Percentiles rank a stretch among this genome's conserved stretches.
These are phyloP conservation scores for Canavalia ensiformis DNA, from an alignment of 306 rosid species.

Conservation along the genomic window DNA sequence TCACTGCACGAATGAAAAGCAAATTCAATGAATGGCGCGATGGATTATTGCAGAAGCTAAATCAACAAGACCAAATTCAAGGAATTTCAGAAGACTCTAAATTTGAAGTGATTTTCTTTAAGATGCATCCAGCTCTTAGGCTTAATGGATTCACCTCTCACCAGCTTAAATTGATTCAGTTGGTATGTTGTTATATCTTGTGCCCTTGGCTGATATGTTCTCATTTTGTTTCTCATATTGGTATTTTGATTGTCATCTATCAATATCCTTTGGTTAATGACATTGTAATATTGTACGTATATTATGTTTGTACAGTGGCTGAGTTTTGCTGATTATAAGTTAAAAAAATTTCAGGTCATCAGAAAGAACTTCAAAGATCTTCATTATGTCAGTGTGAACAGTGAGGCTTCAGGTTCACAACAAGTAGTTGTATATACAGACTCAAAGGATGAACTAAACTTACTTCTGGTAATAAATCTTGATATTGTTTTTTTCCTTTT, in stretches of 20 bases:
- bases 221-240: constrained; percentile 29
- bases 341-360: constrained; percentile 76
- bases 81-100: constrained; percentile 61
- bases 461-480: constrained; percentile 70
- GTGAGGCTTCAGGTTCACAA: constrained; percentile 62
- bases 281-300: constrained; percentile 6
- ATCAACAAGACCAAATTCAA: constrained; percentile 56
- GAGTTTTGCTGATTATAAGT: constrained; percentile 44
- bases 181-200: constrained; percentile 61
- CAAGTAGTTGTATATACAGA: constrained; percentile 73
- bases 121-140: constrained; percentile 82
- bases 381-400: constrained; percentile 59
- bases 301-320: constrained; percentile 35
- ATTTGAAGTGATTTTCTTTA: constrained; percentile 74
- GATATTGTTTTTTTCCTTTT: constrained; percentile 22
- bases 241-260: constrained; percentile 37
- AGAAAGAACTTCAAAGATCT: constrained; percentile 77
- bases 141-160: constrained; percentile 84
- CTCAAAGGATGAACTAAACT: constrained; percentile 71
- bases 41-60: constrained; percentile 65
- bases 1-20: constrained; percentile 79
- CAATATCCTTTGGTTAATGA: constrained; percentile 6
- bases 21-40: constrained; percentile 82
- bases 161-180: constrained; percentile 81
- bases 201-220: constrained; percentile 34